Base-by-base conservation (phyloP, 78 protist genomes). In the Acrasis kona region DNA sequence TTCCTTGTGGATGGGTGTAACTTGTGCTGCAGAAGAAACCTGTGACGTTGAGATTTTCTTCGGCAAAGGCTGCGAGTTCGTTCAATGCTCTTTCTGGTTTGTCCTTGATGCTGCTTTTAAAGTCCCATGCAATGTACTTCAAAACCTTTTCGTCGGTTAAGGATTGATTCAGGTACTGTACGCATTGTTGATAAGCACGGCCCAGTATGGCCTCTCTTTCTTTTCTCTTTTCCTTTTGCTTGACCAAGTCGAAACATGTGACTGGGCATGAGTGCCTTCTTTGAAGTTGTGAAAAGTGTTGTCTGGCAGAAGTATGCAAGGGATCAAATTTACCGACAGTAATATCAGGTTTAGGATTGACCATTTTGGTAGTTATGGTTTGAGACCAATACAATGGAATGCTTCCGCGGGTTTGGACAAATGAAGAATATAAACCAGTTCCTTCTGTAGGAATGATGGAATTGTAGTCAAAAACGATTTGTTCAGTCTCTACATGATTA, bases 331-430 rank as follows among this genome's bases (percentile, higher is more conserved):
- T 72, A 30, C 83, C 87, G 34, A 91, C 32, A 28, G 40, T 36
- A 10, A 79, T 82, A 27, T 65, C 61, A 10, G 84, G 84, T 12
- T 69, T 69, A 9, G 78, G 83, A 68, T 5, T 10, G 30, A 36
- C 7, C 7, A 29, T 27, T 9, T 0, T 0, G 34, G 30, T 2
- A 73, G 72, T 82, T 28, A 39, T 72, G 6, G 70, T 10, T 40
- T 95, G 99, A 50, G 82, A 71, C 99, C 99, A 97, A 57, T 79
- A 87, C 28, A 96, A 71, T 2, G 99, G 99, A 2, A 96, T 90
- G 8, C 97, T 89, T 2, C 99, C 99, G 19, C 99, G 82, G 12
- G 82, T 65, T 76, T 89, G 92, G 10, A 89, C 92, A 19, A 40
- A 81, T 1, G 88, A 38, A 5, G 85, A 10, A 2, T 70, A 1